phyloP scores from a whole-genome alignment of 108 stramenopile species.

The Ochromonas danica region DNA sequence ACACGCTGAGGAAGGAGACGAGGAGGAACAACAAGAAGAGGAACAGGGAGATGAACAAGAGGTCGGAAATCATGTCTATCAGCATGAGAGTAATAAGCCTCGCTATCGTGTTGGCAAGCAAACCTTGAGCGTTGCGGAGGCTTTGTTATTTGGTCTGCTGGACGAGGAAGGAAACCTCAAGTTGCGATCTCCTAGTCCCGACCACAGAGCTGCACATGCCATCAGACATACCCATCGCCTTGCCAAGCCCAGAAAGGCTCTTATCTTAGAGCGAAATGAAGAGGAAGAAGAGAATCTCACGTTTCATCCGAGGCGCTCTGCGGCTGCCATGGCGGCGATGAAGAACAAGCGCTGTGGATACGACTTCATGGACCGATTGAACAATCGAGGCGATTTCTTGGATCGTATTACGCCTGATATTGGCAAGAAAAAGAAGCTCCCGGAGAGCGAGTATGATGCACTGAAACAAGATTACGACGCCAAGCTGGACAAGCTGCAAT shows the following conservation, averaged over 20 bases:
- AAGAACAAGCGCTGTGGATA: background rate
- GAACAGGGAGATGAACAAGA: background rate
- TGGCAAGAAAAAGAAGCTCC: background rate
- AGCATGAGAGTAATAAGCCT: background rate
- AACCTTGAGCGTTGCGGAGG: background rate
- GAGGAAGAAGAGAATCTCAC: background rate
- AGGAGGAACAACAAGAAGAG: background rate
- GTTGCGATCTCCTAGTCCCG: too few species aligned
- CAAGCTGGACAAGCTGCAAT: background rate
- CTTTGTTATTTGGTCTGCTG: background rate
- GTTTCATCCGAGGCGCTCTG: conserved; percentile 3
- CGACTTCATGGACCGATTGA: conserved; percentile 6
- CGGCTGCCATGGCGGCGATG: background rate
- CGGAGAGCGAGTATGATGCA: background rate
- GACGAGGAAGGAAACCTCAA: background rate
- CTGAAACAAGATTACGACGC: conserved; percentile 19
- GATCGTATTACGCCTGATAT: background rate
- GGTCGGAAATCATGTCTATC: background rate
- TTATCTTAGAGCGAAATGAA: background rate
- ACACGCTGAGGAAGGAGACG: background rate
- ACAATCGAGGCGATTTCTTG: background rate
- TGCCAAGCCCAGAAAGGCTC: background rate
- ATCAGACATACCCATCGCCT: too few species aligned
- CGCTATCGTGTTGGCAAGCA: background rate
- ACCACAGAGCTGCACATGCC: background rate